Base-by-base conservation (phyloP, 2,329 filamentous ascomycete genomes). In the Myriosclerotinia curreyana region DNA sequence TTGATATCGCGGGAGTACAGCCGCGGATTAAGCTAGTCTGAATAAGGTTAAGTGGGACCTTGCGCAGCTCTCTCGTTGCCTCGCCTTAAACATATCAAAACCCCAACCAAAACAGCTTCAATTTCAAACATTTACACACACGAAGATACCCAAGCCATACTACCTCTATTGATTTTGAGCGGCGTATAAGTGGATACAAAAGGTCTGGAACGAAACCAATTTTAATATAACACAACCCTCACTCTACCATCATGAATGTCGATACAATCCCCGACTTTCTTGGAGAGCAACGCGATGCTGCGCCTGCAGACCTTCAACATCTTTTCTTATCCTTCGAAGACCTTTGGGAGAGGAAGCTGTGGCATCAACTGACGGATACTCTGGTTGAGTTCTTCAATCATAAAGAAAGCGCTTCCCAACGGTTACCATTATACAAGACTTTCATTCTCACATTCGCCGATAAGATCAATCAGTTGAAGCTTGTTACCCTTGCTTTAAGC, bases 401-500 rank as follows among this genome's bases (percentile, higher is more conserved):
- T 72, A 84, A 90, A 52, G 86, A 88, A 75, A 98, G 93, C 78
- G 89, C 87, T 64, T 82, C 86, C 65, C 92, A 96, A 80, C 89
- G 94, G 74, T 85, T 99, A 80, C 82, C 87, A 66, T 89, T 99
- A 78, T 99, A 95, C 83, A 92, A 95, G 79, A 87, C 87, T 72
- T 99, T 99, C 81, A 90, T 99, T 77, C 86, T 94, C 77, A 95
- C 90, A 78, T 99, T 99, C 75, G 92, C 93, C 70, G 93, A 96
- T 76, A 97, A 96, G 83, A 97, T 99, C 83, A 99, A 98, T 80
- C 94, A 98, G 81, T 83, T 99, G 68, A 97, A 97, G 83, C 88
- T 98, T 71, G 95, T 99, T 70, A 89, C 91, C 70, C 81, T 99
- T 70, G 95, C 92, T 20, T 80, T 98, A 75, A 91, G 90, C 78